These are phyloP conservation scores for Cercospora nicotianae DNA, from an alignment of 2,329 filamentous ascomycete species.

Conservation along the genomic window DNA sequence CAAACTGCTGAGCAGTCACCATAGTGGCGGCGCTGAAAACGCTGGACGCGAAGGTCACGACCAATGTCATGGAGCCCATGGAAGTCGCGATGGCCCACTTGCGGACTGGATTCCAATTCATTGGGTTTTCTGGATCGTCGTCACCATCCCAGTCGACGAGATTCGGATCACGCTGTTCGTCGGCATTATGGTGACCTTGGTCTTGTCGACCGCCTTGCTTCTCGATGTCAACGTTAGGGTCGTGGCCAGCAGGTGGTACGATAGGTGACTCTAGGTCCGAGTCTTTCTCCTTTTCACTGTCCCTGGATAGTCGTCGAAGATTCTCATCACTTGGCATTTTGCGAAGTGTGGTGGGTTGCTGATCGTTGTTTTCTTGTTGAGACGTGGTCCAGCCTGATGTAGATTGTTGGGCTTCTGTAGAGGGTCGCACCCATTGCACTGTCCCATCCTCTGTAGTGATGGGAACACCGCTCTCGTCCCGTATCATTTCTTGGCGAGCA, in stretches of 20 bases:
- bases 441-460: conserved; percentile 2
- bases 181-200: conserved; percentile 1
- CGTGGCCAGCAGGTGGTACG: not conserved
- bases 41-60: conserved; percentile 57
- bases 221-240: conserved; percentile 16
- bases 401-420: too few species aligned
- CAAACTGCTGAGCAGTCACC: conserved; percentile 26
- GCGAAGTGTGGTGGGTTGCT: not conserved
- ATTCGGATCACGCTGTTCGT: conserved; percentile 26
- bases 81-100: conserved; percentile 32
- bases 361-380: not conserved
- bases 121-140: conserved; percentile 28
- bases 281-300: conserved; percentile 17
- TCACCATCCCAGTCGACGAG: conserved; percentile 30
- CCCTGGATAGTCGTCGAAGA: not conserved
- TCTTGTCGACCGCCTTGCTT: conserved; percentile 16
- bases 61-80: conserved; percentile 31
- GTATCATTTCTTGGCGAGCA: conserved; percentile 3
- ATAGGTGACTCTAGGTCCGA: conserved; percentile 5
- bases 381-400: not conserved
- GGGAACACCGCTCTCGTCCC: conserved; percentile 8
- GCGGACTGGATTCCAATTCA: conserved; percentile 21
- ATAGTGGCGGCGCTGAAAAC: conserved; percentile 26
- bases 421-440: too few species aligned
- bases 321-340: not conserved